Base-by-base conservation (phyloP, 495 filamentous ascomycete species). In the Aspergillus biplanus region DNA sequence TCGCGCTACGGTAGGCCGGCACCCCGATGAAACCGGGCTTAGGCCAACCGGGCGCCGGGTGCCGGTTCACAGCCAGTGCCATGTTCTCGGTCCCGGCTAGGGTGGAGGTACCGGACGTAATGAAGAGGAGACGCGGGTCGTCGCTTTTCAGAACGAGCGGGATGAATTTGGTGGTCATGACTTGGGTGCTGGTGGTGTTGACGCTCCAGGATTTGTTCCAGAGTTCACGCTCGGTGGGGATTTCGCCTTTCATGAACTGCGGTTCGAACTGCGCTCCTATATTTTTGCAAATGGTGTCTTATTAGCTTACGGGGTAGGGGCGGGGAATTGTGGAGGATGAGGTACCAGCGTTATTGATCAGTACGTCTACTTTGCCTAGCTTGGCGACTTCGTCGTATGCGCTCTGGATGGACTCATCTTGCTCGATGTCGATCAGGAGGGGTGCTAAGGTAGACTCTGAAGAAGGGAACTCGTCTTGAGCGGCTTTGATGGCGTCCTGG, bases 201-300 rank as follows among this genome's bases (percentile, higher is more conserved):
- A 83, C 75, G 58, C 85, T 81, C 71, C 86, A 86, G 13, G 83
- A 76, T 49, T 81, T 76, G 64, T 81, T 84, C 72, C 77, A 84
- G 48, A 67, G 68, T 57, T 80, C 71, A 34, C 83, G 75, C 54
- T 71, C 54, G 44, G 67, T 57, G 67, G 76, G 0, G 62, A 27
- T 27, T 27, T 78, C 58, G 55, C 72, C 53, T 64, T 69, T 18
- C 71, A 67, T 0, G 73, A 71, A 1, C 5, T 75, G 74, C 4
- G 61, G 50, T 50, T 82, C 77, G 63, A 79, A 75, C 32, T 68
- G 64, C 12, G 68, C 77, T 37, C 79, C 74, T 75, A 42, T 27
- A 27, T 27, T 27, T 27, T 27, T 27, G n/a, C 21, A 27, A 27
- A 27, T 27, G 21, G 21, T 27, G 21, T 27, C 21, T 27, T 27